Evolutionary conservation across 2,329 filamentous ascomycete species (phyloP), one percentile per base, ranked within the genome.

Genomic region (Cercospora sp.): DNA sequence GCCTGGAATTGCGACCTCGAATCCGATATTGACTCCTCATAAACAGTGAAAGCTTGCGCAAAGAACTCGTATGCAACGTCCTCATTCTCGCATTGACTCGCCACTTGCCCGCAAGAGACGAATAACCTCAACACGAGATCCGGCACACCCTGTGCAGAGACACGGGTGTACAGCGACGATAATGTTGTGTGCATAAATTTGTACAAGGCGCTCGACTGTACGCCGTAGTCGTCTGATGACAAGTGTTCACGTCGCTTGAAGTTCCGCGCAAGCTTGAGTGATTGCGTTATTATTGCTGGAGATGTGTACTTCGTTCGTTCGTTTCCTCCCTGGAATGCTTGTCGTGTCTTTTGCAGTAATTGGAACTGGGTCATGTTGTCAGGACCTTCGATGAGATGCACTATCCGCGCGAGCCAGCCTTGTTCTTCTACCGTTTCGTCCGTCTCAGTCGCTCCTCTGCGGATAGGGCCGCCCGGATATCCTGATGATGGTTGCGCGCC

Each of bases 21-120:
- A 79, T 99, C 96, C 70, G 93, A 95, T 71, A 99, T 91, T 0
- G 93, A 91, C 80, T 99, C 95, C 78, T 99, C 95, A 77, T 99
- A 99, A 8, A 98, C 93, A 0, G 94, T 98, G 75, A 99, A 99
- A 0, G 95, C 94, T 80, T 99, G 95, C 0, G 95, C 95, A 75
- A 97, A 98, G 83, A 96, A 99, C 78, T 99, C 95, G 79, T 99
- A 99, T 10, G 93, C 91, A 51, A 97, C 93, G 81, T 99, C 95
- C 79, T 99, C 94, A 74, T 97, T 96, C 2, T 91, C 91, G 10
- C 89, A 92, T 80, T 95, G 90, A 75, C 97, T 94, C 10, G 95
- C 94, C 34, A 96, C 91, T 82, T 97, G 94, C 24, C 95, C 95
- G 76, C 93, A 96, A 51, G 92, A 89, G 74, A 95, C 90, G 79